Percentiles rank a stretch among this genome's conserved stretches.
These are phyloP conservation scores for Podospora pseudopauciseta DNA, from an alignment of 495 filamentous ascomycete species.

Conservation along the genomic window DNA sequence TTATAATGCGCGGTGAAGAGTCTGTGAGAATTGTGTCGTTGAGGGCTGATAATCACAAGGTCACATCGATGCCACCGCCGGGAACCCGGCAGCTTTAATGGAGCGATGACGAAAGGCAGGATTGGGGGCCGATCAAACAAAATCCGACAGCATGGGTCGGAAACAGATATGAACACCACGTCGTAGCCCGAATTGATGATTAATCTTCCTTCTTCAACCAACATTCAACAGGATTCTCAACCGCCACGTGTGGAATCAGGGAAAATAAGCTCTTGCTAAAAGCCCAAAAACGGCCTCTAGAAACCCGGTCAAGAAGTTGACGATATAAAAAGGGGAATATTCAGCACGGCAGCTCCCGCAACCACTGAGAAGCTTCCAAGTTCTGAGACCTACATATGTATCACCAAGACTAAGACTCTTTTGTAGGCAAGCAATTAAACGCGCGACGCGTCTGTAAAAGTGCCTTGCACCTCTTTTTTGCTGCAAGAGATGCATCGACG, in stretches of 20 bases:
- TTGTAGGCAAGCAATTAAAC: not conserved
- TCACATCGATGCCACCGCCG: not conserved
- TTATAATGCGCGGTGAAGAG: not conserved
- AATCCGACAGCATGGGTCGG: conserved; percentile 5
- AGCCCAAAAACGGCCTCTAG: not conserved
- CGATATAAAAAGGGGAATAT: no score
- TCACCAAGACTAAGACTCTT: not conserved
- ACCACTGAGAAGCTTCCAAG: not conserved
- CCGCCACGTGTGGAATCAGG: not conserved
- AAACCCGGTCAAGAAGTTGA: no score
- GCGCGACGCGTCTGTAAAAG: not conserved
- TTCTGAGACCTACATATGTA: not conserved
- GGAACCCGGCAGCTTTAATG: not conserved
- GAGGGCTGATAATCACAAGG: not conserved
- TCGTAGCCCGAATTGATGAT: not conserved
- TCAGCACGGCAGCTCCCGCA: no score
- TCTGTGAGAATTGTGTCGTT: not conserved
- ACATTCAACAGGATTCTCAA: not conserved
- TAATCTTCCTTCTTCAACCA: not conserved
- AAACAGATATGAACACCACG: not conserved
- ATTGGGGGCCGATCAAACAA: conserved; percentile 1
- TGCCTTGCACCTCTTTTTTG: not conserved
- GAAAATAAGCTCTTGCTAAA: conserved; percentile 1
- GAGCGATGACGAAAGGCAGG: not conserved
- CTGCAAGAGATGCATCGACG: not conserved